Base-by-base conservation (phyloP, 306 rosid species). In the Cotoneaster glaucophyllus region DNA sequence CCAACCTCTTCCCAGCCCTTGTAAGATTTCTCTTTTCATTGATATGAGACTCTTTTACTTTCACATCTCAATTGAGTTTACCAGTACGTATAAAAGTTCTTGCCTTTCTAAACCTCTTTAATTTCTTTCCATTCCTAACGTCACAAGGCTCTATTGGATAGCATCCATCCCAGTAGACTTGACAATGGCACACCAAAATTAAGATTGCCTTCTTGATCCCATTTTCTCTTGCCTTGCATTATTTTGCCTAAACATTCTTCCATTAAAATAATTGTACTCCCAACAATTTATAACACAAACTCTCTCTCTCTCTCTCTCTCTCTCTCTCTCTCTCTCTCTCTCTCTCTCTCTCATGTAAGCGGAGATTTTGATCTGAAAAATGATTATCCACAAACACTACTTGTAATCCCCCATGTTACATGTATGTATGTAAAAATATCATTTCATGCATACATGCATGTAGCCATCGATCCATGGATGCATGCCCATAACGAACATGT, bases 301-400 rank as follows among this genome's bases (percentile, higher is more conserved):
- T 78, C 61, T 82, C 77, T 77, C 79, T 52, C 67, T 86, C 69
- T 62, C 58, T 59, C 64, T 58, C 64, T 58, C 64, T 58, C 67
- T 86, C 69, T 62, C 58, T 59, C 64, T 58, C 64, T 58, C 64
- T 58, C 64, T 58, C 32, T 58, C n/a, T 54, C 65, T 67, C 79
- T 67, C 24, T 67, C 68, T 68, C 81, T 53, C 71, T 79, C 34
- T 86, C 82, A 91, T 80, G 96, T 87, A 85, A 86, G 90, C 93
- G 80, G 70, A 82, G 78, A 82, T 85, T 85, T 78, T 73, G 85
- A 75, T 80, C 74, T 62, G 75, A 71, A 82, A 85, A 87, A 85
- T 82, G 85, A 87, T 88, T 86, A 90, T 89, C 97, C 92, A 86
- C 88, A 83, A 82, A 76, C 85, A 74, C 88, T 79, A 84, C 64